These are phyloP conservation scores for Parvularia atlantis DNA, from an alignment of 78 protist species.

Conservation along the genomic window DNA sequence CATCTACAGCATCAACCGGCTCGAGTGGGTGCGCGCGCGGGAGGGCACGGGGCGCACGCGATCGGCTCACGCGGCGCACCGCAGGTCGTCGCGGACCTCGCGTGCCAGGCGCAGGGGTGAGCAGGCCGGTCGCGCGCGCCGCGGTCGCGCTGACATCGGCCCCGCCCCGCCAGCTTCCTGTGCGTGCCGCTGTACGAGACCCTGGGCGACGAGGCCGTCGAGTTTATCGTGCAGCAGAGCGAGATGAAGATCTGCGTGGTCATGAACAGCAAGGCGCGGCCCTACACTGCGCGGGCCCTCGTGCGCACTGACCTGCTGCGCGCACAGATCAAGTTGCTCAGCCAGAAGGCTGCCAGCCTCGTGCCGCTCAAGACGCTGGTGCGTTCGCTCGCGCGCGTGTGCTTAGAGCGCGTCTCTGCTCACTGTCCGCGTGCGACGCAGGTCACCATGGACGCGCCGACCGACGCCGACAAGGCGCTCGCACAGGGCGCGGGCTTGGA, in stretches of 20 bases:
- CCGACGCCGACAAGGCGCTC: background rate
- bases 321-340: too few species aligned
- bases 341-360: too few species aligned
- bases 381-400: background rate
- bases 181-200: slow-evolving; percentile 53
- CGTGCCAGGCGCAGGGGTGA: background rate
- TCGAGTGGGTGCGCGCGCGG: background rate
- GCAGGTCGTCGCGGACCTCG: background rate
- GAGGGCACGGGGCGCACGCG: background rate
- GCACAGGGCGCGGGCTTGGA: slow-evolving; percentile 7
- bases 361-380: slow-evolving; percentile 1
- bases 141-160: slow-evolving; percentile 26
- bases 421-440: background rate
- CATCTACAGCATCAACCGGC: background rate
- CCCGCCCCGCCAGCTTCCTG: background rate
- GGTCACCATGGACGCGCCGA: background rate
- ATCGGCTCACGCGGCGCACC: background rate
- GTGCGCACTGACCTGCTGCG: too few species aligned
- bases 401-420: background rate
- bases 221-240: slow-evolving; percentile 47
- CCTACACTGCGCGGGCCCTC: too few species aligned
- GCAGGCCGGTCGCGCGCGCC: background rate
- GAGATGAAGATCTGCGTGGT: slow-evolving; percentile 27
- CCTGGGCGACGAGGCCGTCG: slow-evolving; percentile 43
- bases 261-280: slow-evolving; percentile 28